These are phyloP conservation scores for Obelidium mucronatum DNA, from an alignment of 192 early-diverging fungal species.

Conservation along the genomic window DNA sequence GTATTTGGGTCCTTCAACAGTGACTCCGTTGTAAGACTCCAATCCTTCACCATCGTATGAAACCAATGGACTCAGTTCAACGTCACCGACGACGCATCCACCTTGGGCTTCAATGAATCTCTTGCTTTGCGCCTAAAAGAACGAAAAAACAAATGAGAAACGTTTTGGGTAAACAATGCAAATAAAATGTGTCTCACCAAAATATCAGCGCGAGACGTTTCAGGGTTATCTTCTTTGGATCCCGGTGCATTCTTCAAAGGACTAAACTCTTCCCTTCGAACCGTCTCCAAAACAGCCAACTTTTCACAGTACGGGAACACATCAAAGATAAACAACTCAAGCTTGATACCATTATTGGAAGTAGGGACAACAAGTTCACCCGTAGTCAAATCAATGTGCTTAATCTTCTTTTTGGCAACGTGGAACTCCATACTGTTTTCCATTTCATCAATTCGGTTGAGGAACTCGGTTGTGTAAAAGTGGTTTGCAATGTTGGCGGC, in stretches of 20 bases:
- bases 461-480: slow-evolving; percentile 93
- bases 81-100: slow-evolving; percentile 71
- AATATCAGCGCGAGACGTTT: slow-evolving; percentile 93
- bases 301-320: slow-evolving; percentile 91
- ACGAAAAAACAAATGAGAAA: no score
- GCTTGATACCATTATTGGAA: slow-evolving; percentile 95
- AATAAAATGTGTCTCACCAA: slow-evolving; percentile 44
- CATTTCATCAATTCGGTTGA: slow-evolving; percentile 83
- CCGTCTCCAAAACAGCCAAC: slow-evolving; percentile 92
- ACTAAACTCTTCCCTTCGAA: slow-evolving; percentile 94
- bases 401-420: slow-evolving; percentile 98
- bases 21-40: slow-evolving; percentile 71
- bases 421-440: slow-evolving; percentile 92
- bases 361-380: slow-evolving; percentile 77
- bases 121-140: slow-evolving; percentile 72
- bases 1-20: slow-evolving; percentile 8
- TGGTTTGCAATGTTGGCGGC: slow-evolving; percentile 99
- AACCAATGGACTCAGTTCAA: slow-evolving; percentile 92
- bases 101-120: slow-evolving; percentile 89
- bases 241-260: slow-evolving; percentile 98
- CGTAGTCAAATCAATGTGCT: slow-evolving; percentile 78
- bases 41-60: slow-evolving; percentile 95
- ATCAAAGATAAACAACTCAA: slow-evolving; percentile 99
- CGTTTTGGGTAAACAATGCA: neutral
- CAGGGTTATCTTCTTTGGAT: slow-evolving; percentile 85